A percentile compares a stretch with the other conserved stretches of the same genome.
Conservation (phyloP, 2,329 filamentous ascomycete species). For the Curvularia verruculosa region DNA sequence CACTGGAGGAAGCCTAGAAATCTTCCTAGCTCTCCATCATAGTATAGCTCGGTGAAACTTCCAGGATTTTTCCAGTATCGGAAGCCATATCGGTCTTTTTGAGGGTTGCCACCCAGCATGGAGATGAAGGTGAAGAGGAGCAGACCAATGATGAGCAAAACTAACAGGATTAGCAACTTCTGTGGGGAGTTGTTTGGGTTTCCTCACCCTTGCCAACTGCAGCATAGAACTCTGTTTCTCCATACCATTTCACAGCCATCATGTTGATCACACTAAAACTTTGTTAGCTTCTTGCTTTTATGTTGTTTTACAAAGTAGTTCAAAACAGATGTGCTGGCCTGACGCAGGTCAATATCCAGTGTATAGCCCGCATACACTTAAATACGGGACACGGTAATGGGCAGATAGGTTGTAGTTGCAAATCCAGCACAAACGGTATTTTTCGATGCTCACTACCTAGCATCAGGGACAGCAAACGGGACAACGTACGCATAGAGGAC, state of each 20-base stretch:
- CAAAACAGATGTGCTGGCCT: background rate
- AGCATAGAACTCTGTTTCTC: conserved; percentile 71
- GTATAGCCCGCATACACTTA: background rate
- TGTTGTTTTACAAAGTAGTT: background rate
- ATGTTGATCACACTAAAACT: conserved; percentile 64
- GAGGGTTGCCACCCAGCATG: conserved; percentile 82
- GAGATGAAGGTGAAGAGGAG: conserved; percentile 72
- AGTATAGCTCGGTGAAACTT: conserved; percentile 69
- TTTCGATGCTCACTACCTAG: background rate
- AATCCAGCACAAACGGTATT: background rate
- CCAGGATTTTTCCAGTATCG: conserved; percentile 65
- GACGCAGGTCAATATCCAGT: background rate
- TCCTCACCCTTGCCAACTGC: conserved; percentile 60
- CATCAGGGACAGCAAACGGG: background rate
- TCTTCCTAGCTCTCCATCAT: conserved; percentile 70
- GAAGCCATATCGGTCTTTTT: conserved; percentile 58
- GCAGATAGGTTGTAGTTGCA: background rate
- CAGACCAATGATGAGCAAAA: conserved; percentile 54
- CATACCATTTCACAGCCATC: conserved; percentile 60
- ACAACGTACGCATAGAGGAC: conserved; percentile 62
- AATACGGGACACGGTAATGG: background rate
- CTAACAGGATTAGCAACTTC: conserved; percentile 15
- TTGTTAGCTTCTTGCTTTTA: conserved; percentile 15
- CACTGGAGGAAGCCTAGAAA: conserved; percentile 80
- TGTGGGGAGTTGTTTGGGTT: background rate